Conservation (phyloP, 495 filamentous ascomycete species). For the Rostrohypoxylon terebratum region DNA sequence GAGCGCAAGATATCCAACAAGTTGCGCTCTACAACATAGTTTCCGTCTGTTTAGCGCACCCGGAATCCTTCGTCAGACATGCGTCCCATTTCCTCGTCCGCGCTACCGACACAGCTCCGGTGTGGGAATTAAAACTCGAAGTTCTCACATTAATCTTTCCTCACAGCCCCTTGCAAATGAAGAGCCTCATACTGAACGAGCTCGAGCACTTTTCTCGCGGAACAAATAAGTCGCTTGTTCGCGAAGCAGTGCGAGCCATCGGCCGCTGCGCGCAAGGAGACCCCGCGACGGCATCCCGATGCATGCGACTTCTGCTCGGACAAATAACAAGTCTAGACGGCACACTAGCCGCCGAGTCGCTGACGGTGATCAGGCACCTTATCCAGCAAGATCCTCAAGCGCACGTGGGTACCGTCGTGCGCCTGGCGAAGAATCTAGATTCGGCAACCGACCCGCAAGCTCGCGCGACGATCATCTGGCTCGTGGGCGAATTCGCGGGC, state of each 20-base stretch:
- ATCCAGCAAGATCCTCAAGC: constrained; percentile 88
- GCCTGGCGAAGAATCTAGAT: constrained; percentile 92
- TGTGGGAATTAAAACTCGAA: constrained; percentile 92
- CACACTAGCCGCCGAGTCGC: constrained; percentile 85
- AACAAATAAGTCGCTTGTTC: constrained; percentile 79
- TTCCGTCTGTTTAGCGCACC: constrained; percentile 78
- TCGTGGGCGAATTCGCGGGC: constrained; percentile 93
- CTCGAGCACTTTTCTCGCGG: constrained; percentile 90
- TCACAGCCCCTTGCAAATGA: constrained; percentile 76
- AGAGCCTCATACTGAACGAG: constrained; percentile 88
- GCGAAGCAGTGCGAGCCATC: constrained; percentile 90
- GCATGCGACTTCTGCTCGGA: constrained; percentile 80
- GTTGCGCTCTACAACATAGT: constrained; percentile 95
- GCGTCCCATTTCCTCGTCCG: constrained; percentile 88
- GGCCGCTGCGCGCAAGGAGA: constrained; percentile 90
- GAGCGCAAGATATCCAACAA: constrained; percentile 85
- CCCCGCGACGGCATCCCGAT: constrained; percentile 74
- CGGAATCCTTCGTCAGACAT: constrained; percentile 83
- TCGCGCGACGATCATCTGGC: constrained; percentile 94
- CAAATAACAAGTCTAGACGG: constrained; percentile 88
- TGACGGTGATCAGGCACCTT: constrained; percentile 93
- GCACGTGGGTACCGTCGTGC: constrained; percentile 82
- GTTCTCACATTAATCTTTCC: constrained; percentile 90
- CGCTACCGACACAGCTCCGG: constrained; percentile 80
- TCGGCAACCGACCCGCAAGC: constrained; percentile 85